These are phyloP conservation scores for Aspergillus ostianus DNA, from an alignment of 495 filamentous ascomycete genomes.

Conservation along the genomic window DNA sequence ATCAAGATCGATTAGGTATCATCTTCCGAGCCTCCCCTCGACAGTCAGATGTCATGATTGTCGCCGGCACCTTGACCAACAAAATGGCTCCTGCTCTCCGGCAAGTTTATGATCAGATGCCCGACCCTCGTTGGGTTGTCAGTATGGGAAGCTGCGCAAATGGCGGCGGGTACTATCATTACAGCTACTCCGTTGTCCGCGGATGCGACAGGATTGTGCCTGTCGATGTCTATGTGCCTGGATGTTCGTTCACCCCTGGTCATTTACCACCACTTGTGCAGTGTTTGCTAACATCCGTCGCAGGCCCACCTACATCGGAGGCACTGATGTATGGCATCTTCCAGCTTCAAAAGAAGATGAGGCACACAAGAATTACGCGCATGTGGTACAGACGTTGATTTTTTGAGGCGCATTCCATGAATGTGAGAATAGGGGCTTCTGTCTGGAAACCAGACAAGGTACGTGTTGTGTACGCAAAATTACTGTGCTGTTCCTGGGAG, in stretches of 20 bases:
- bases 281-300: slow-evolving; percentile 22
- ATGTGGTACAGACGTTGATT: slow-evolving; percentile 51
- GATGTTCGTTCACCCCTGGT: slow-evolving; percentile 50
- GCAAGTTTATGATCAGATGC: slow-evolving; percentile 98
- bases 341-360: slow-evolving; percentile 91
- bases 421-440: slow-evolving; percentile 11
- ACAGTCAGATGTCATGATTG: slow-evolving; percentile 98
- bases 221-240: slow-evolving; percentile 96
- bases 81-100: slow-evolving; percentile 96
- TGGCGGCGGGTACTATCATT: slow-evolving; percentile 96
- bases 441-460: background rate
- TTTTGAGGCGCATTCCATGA: background rate
- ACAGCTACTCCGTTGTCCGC: slow-evolving; percentile 88
- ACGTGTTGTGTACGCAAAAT: background rate
- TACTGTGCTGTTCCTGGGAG: background rate
- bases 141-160: slow-evolving; percentile 95
- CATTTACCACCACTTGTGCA: background rate
- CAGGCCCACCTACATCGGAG: slow-evolving; percentile 80
- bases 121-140: slow-evolving; percentile 93
- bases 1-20: slow-evolving; percentile 93
- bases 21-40: slow-evolving; percentile 96
- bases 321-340: slow-evolving; percentile 94
- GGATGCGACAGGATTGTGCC: slow-evolving; percentile 94
- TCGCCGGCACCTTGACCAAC: slow-evolving; percentile 92
- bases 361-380: slow-evolving; percentile 64